These are phyloP conservation scores for Ramichloridium luteum DNA, from an alignment of 2,329 filamentous ascomycete genomes.

Conservation along the genomic window DNA sequence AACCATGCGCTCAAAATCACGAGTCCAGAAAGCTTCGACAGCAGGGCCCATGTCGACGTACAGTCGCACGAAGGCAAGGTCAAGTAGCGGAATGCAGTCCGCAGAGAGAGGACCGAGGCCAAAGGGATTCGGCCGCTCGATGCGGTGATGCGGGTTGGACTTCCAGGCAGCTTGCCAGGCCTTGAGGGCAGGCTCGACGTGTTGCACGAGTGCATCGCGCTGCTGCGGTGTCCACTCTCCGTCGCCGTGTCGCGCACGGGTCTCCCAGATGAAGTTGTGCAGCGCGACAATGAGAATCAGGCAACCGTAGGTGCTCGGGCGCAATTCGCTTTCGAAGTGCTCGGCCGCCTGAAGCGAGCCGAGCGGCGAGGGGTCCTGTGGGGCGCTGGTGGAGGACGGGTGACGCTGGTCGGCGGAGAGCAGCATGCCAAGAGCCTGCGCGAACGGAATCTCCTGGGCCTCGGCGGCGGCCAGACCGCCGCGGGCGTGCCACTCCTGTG, in stretches of 20 bases:
- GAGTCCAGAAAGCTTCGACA: constrained; percentile 88
- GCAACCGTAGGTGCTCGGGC: constrained; percentile 84
- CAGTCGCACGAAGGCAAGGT: constrained; percentile 81
- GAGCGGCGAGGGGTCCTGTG: no score
- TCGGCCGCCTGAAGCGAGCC: constrained; percentile 13
- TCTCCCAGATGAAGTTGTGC: constrained; percentile 98
- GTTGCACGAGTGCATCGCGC: constrained; percentile 88
- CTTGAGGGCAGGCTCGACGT: constrained; percentile 85
- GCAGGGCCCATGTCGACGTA: constrained; percentile 88
- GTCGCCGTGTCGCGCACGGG: constrained; percentile 75
- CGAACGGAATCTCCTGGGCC: constrained; percentile 64
- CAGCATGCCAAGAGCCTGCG: constrained; percentile 66
- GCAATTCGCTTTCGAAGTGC: constrained; percentile 46
- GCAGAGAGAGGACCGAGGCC: constrained; percentile 72
- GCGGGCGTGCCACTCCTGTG: constrained; percentile 66
- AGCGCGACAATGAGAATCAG: constrained; percentile 84
- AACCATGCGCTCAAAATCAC: constrained; percentile 84
- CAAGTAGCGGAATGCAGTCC: constrained; percentile 80
- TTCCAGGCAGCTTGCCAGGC: constrained; percentile 93
- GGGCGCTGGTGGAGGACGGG: no score
- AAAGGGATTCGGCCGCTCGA: constrained; percentile 75
- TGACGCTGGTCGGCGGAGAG: constrained; percentile 61
- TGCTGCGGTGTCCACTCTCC: constrained; percentile 84
- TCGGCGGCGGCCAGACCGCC: constrained; percentile 60
- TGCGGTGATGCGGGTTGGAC: constrained; percentile 69